A percentile compares a stretch with the other conserved stretches of the same genome.
Conservation (phyloP, 2,329 filamentous ascomycete species). For the Aureobasidium mangrovei region DNA sequence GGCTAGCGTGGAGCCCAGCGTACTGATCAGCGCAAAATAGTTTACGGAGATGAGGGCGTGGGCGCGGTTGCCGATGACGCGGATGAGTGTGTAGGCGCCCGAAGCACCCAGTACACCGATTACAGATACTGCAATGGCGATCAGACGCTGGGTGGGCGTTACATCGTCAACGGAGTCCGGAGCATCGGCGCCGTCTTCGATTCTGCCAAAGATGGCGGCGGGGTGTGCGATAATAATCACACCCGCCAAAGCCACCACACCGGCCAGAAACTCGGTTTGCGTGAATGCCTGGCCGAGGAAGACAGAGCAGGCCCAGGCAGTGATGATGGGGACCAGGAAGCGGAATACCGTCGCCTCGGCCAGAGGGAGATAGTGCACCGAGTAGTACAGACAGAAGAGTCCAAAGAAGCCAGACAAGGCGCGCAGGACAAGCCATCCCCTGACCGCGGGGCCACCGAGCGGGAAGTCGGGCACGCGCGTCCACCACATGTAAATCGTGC, state of each 20-base stretch:
- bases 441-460: neutral
- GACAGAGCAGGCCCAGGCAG: constrained; percentile 5
- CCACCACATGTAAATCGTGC: constrained; percentile 2
- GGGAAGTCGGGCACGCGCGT: constrained; percentile 2
- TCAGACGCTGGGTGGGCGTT: neutral
- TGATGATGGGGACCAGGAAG: constrained; percentile 9
- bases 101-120: constrained; percentile 5
- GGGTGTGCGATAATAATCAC: constrained; percentile 8
- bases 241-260: constrained; percentile 1
- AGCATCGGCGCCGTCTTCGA: neutral
- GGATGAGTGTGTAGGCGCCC: constrained; percentile 4
- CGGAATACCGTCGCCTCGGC: constrained; percentile 10
- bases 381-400: constrained; percentile 10
- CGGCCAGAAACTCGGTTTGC: neutral
- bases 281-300: constrained; percentile 8
- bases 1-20: neutral
- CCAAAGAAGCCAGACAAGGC: constrained; percentile 3
- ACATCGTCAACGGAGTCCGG: neutral
- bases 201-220: constrained; percentile 8
- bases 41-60: constrained; percentile 9
- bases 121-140: constrained; percentile 6
- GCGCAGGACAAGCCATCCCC: neutral
- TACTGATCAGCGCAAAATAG: constrained; percentile 8
- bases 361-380: constrained; percentile 9
- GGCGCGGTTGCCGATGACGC: constrained; percentile 1